Evolutionary conservation across 352 stramenopile species (phyloP), one percentile per base, ranked within the genome.

Genomic region (Phytophthora citrophthora): DNA sequence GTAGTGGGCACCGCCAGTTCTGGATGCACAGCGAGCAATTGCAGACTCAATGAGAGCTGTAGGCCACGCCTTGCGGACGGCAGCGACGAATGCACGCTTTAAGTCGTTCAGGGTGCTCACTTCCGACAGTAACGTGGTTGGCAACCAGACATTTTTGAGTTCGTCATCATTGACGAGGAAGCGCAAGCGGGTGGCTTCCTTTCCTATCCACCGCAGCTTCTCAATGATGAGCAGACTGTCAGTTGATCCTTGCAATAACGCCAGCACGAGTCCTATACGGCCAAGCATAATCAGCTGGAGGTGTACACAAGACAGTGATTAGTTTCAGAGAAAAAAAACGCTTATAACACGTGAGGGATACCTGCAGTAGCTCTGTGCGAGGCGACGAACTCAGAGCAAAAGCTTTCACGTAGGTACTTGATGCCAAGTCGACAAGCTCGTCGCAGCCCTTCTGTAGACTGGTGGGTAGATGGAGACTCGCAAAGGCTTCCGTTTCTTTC

Each of bases 321-420:
- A 68, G 54, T 38, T 34, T 41, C 11, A 55, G 4, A 31, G 31
- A 47, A 44, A 16, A 13, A 60, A 13, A 60, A 9, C 18, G 16
- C 16, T 15, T 2, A 2, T 20, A 20, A 20, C 20, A 20, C 20
- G 20, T 44, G 4, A 13, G 31, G 0, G 46, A 29, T 75, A 83
- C 77, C 77, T 86, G 74, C 15, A 86, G 45, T 32, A 86, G 49
- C 23, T 86, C 75, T 16, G 61, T 54, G 26, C 72, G 77, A 9
- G 57, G 49, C 4, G 47, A 58, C 34, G 52, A 57, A 38, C 58
- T 81, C 20, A 83, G 48, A 39, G 63, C 65, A 26, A 64, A 74
- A 18, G 77, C 64, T 54, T 79, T 83, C 34, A 79, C 39, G 48
- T 83, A 79, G 31, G 74, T 29, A 23, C 20, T 44, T 16, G 67